phyloP scores from a whole-genome alignment of 2,329 filamentous ascomycete genomes.

The Trichoderma cornu-damae region DNA sequence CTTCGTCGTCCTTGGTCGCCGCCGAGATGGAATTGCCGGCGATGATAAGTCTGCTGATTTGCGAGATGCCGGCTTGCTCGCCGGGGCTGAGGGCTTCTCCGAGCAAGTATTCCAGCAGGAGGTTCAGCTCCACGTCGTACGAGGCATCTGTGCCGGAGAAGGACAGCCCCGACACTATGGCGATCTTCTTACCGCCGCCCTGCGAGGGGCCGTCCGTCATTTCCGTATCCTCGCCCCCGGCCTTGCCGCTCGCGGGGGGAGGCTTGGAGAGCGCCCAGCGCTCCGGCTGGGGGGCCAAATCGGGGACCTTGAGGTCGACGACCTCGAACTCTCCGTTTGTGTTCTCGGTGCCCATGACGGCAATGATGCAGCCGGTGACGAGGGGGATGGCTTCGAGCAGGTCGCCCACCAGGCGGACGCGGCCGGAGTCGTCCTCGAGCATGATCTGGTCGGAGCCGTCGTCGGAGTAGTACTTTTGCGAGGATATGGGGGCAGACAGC shows the following conservation, averaged over 20 bases:
- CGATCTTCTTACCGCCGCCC: slow-evolving; percentile 54
- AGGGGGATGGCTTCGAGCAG: slow-evolving; percentile 63
- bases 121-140: slow-evolving; percentile 67
- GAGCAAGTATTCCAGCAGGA: slow-evolving; percentile 81
- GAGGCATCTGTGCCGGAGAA: slow-evolving; percentile 70
- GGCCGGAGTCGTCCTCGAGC: slow-evolving; percentile 92
- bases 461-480: slow-evolving; percentile 68
- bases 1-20: slow-evolving; percentile 34
- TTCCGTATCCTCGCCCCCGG: slow-evolving; percentile 44
- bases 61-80: slow-evolving; percentile 55
- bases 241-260: slow-evolving; percentile 28
- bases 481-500: slow-evolving; percentile 74
- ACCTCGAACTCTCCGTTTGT: slow-evolving; percentile 88
- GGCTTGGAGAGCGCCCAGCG: slow-evolving; percentile 67
- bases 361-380: slow-evolving; percentile 89
- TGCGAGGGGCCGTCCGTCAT: slow-evolving; percentile 41
- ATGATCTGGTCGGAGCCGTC: slow-evolving; percentile 64
- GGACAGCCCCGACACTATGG: slow-evolving; percentile 80
- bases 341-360: slow-evolving; percentile 93
- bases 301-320: slow-evolving; percentile 81
- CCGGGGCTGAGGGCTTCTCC: slow-evolving; percentile 66
- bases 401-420: slow-evolving; percentile 71
- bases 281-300: slow-evolving; percentile 73
- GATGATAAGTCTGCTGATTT: slow-evolving; percentile 80
- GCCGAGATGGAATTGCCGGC: slow-evolving; percentile 89